Percentiles rank a stretch among this genome's conserved stretches.
These are phyloP conservation scores for Porphyrellus cyaneotinctus DNA, from an alignment of 768 basidiomycete genomes.

Conservation along the genomic window DNA sequence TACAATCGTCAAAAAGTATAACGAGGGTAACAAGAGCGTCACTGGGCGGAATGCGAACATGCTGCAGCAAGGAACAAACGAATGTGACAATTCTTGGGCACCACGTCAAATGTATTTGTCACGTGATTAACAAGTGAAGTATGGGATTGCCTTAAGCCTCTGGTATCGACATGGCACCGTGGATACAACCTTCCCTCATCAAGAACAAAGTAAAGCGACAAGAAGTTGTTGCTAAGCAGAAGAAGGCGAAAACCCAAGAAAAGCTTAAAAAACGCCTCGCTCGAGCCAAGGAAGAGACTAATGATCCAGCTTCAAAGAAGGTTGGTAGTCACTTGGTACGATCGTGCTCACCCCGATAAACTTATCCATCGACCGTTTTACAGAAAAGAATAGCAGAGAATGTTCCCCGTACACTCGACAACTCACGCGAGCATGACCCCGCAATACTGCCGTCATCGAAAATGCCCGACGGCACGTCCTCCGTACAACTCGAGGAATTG, in stretches of 20 bases:
- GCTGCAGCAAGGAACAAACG: conserved; percentile 3
- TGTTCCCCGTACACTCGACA: conserved; percentile 89
- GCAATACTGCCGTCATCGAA: conserved; percentile 33
- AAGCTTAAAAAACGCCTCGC: conserved; percentile 81
- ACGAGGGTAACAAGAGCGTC: conserved; percentile 35
- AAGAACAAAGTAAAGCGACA: conserved; percentile 89
- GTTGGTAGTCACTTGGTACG: too few relatives aligned
- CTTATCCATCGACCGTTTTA: not conserved
- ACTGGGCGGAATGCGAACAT: conserved; percentile 26
- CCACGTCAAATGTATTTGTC: conserved; percentile 5
- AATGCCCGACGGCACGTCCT: conserved; percentile 28
- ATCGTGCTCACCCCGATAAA: not conserved
- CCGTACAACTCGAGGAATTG: conserved; percentile 50
- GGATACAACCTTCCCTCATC: conserved; percentile 64
- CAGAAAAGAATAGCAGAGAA: conserved; percentile 84
- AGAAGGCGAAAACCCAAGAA: conserved; percentile 71
- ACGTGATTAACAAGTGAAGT: conserved; percentile 10
- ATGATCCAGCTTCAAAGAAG: conserved; percentile 74
- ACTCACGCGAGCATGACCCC: conserved; percentile 82
- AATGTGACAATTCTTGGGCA: not conserved
- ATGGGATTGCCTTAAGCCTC: not conserved
- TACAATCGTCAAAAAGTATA: conserved; percentile 41
- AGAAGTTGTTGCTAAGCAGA: conserved; percentile 66
- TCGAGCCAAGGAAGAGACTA: conserved; percentile 69
- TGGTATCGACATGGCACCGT: conserved; percentile 50